Conservation (phyloP, 176 grass and related monocot genomes). For the Hyparrhenia diplandra region DNA sequence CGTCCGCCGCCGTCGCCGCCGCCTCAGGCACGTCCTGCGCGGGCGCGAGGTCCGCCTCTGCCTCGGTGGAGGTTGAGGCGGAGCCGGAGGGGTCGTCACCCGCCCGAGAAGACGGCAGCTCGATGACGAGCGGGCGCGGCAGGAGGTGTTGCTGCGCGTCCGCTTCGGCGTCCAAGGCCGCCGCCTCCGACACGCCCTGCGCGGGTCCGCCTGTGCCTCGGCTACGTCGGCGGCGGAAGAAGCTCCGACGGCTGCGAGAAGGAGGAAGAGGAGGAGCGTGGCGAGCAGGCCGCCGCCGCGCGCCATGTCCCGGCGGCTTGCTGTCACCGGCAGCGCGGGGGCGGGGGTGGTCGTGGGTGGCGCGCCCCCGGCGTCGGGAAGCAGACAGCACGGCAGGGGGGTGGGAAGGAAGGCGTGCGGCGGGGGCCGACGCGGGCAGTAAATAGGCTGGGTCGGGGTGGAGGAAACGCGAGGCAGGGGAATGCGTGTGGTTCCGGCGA, state of each 20-base stretch:
- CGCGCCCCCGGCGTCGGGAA: background rate
- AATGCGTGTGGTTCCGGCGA: background rate
- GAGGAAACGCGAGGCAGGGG: background rate
- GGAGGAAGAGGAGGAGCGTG: background rate
- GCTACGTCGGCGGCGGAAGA: background rate
- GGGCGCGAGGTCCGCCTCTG: too few relatives aligned
- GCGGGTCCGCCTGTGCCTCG: background rate
- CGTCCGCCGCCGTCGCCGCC: too few relatives aligned
- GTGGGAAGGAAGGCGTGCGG: background rate
- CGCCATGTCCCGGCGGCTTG: constrained; percentile 4
- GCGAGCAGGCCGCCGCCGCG: background rate
- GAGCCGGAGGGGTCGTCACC: too few relatives aligned
- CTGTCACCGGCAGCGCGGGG: background rate
- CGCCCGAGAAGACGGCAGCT: constrained; percentile 12
- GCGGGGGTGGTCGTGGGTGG: background rate
- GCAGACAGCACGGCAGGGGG: background rate
- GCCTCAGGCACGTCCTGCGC: too few relatives aligned
- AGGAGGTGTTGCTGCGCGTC: too few relatives aligned
- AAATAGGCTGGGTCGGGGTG: background rate
- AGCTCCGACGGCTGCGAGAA: background rate
- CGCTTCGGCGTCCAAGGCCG: too few relatives aligned
- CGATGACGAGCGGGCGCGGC: constrained; percentile 34
- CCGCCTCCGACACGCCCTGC: background rate
- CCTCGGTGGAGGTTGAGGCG: background rate
- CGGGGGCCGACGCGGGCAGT: background rate